Conservation (phyloP, 169 alveolate species). For the Perkinsus marinus region DNA sequence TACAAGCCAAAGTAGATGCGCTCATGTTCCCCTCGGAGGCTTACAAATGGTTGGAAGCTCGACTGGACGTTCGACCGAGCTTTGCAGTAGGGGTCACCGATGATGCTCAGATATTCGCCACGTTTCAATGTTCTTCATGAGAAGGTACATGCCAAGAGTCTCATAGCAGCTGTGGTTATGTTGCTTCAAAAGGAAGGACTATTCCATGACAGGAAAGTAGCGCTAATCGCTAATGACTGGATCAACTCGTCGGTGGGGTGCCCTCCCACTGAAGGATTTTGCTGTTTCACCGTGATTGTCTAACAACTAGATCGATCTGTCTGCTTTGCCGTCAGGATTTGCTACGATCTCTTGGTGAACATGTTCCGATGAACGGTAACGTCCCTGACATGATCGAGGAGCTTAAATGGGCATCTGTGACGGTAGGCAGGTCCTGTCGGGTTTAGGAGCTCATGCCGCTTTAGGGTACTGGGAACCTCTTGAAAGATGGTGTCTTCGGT, state of each 20-base stretch:
- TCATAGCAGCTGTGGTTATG: not conserved
- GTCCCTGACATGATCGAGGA: not conserved
- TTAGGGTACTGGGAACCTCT: not conserved
- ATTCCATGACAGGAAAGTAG: not conserved
- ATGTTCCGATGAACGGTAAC: not conserved
- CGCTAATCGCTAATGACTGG: no score
- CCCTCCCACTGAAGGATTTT: no score
- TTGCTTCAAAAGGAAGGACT: not conserved
- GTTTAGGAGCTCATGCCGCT: not conserved
- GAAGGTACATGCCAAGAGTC: not conserved
- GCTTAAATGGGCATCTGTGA: not conserved
- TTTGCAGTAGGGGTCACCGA: not conserved
- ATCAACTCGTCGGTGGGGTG: no score
- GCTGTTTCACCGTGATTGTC: no score
- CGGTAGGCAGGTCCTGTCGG: no score
- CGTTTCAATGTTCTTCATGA: no score
- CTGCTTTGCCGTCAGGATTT: not conserved
- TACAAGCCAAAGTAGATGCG: not conserved
- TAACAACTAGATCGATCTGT: not conserved
- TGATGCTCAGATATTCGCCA: no score
- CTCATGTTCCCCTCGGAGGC: not conserved
- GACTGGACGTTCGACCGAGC: not conserved
- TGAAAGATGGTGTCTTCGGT: not conserved
- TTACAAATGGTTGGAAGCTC: not conserved
- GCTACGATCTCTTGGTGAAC: not conserved